Percentiles rank a stretch among this genome's conserved stretches.
Conservation (phyloP, 345 rosid genomes). For the Carallia brachiata region DNA sequence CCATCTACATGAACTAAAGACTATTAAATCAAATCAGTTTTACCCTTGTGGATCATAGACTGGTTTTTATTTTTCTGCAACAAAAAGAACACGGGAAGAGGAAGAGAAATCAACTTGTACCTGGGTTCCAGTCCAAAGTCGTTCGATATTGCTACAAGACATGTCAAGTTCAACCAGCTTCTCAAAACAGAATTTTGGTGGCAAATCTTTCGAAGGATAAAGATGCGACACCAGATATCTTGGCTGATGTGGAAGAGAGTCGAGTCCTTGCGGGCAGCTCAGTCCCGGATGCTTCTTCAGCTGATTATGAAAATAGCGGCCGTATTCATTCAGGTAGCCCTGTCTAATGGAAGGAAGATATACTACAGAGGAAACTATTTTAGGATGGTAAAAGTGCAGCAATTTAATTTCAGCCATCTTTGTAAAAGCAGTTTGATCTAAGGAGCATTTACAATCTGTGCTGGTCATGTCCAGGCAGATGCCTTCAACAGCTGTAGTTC, state of each 20-base stretch:
- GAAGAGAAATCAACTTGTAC: neutral
- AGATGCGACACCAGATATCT: conserved; percentile 2
- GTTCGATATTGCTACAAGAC: neutral
- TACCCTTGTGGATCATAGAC: neutral
- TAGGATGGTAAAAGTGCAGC: neutral
- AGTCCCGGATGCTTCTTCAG: too few species aligned
- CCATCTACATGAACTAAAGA: too few species aligned
- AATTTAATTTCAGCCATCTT: neutral
- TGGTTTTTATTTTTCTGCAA: neutral
- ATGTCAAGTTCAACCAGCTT: conserved; percentile 11
- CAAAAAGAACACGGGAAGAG: neutral
- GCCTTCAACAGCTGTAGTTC: too few species aligned
- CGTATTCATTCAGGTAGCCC: too few species aligned
- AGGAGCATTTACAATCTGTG: too few species aligned
- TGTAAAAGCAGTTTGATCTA: neutral
- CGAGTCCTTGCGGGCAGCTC: conserved; percentile 5
- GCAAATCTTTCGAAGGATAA: neutral
- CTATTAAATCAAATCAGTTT: neutral
- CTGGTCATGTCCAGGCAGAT: too few species aligned
- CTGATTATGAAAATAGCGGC: too few species aligned
- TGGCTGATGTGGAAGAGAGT: neutral
- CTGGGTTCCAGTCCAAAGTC: conserved; percentile 4
- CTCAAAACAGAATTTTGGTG: neutral
- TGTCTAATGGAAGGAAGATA: too few species aligned
- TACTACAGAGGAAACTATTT: neutral